Conservation (phyloP, 768 basidiomycete genomes). For the Leccinum fibrillosum region DNA sequence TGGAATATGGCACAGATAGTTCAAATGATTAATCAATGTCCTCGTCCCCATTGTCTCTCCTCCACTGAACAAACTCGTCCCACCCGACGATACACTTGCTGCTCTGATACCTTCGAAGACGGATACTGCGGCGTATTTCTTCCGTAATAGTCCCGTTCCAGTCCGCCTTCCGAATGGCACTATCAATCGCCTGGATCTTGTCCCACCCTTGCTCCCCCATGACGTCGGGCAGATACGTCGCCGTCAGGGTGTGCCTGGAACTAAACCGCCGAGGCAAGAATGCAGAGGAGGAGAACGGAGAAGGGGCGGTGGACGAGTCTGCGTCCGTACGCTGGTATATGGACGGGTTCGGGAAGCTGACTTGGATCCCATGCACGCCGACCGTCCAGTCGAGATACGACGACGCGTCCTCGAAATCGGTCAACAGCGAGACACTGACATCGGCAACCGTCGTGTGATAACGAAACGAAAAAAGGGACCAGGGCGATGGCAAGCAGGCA, state of each 20-base stretch:
- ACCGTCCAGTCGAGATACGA: conserved; percentile 92
- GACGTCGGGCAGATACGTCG: conserved; percentile 93
- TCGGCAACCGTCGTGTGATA: not conserved
- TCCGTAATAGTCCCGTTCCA: conserved; percentile 83
- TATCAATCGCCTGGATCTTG: conserved; percentile 84
- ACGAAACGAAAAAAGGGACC: not conserved
- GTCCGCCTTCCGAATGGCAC: conserved; percentile 91
- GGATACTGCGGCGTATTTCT: conserved; percentile 71
- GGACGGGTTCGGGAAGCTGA: conserved; percentile 81
- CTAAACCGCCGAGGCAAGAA: conserved; percentile 53
- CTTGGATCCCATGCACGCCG: conserved; percentile 89
- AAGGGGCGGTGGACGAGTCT: conserved; percentile 39
- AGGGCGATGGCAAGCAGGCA: not conserved
- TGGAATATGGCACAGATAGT: not conserved
- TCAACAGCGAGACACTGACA: conserved; percentile 82
- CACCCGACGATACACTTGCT: conserved; percentile 63
- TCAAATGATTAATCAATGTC: conserved; percentile 24
- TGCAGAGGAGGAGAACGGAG: conserved; percentile 61
- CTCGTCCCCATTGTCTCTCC: conserved; percentile 45
- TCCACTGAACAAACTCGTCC: conserved; percentile 79
- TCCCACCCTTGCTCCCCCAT: conserved; percentile 93
- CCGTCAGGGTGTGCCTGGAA: conserved; percentile 64
- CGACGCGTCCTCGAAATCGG: conserved; percentile 82
- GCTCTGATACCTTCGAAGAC: conserved; percentile 81
- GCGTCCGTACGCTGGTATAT: conserved; percentile 39